These are phyloP conservation scores for Plasmodium coatneyi DNA, from an alignment of 169 alveolate species.

Conservation along the genomic window DNA sequence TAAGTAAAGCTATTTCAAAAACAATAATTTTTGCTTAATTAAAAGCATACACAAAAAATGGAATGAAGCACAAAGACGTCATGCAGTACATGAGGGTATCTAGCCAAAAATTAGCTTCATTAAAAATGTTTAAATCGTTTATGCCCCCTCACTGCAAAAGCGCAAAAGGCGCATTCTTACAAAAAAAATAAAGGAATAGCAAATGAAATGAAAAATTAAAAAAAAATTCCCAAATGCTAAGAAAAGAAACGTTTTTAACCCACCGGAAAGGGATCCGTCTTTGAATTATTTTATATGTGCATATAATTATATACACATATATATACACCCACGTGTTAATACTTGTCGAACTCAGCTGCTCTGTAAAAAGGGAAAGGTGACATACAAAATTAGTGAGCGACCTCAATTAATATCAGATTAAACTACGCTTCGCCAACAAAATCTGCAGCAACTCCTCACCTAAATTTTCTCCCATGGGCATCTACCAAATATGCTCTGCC, in stretches of 20 bases:
- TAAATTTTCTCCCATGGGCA: slow-evolving; percentile 64
- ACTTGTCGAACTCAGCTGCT: slow-evolving; percentile 73
- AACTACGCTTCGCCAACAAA: neutral
- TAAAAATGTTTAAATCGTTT: neutral
- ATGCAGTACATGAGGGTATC: neutral
- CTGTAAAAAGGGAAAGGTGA: slow-evolving; percentile 20
- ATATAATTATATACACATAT: neutral
- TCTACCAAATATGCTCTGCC: slow-evolving; percentile 75
- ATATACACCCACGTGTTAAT: neutral
- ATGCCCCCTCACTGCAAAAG: neutral
- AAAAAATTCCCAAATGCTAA: neutral
- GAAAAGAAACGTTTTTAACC: neutral
- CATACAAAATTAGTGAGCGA: neutral
- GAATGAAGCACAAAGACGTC: neutral
- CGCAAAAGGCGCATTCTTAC: neutral
- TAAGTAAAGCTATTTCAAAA: neutral
- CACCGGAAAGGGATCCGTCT: neutral
- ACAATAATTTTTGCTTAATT: slow-evolving; percentile 11
- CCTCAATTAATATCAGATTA: neutral
- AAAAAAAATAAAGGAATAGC: neutral
- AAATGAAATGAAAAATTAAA: neutral
- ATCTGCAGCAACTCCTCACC: slow-evolving; percentile 6
- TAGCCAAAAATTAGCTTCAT: neutral
- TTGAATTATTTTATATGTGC: neutral
- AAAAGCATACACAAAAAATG: slow-evolving; percentile 2